These are phyloP conservation scores for Papilionanthe hybrid DNA, from an alignment of 116 monocot species.

Conservation along the genomic window DNA sequence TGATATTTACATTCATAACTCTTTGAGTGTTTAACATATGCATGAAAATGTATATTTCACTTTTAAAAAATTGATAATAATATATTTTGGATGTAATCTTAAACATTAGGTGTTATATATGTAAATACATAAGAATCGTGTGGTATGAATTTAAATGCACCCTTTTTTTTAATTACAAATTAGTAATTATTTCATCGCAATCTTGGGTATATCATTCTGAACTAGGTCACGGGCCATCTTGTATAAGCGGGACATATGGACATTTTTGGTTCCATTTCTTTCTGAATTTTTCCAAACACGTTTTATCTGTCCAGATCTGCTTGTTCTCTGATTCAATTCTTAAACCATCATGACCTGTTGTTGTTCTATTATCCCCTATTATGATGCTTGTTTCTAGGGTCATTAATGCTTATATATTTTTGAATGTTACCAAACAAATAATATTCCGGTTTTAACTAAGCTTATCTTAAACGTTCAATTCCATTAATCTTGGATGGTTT, in stretches of 20 bases:
- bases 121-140: too few species aligned
- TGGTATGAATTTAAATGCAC: too few species aligned
- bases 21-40: too few species aligned
- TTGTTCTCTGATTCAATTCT: background rate
- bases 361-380: constrained; percentile 2
- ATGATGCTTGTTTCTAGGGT: background rate
- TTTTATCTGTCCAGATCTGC: background rate
- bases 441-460: background rate
- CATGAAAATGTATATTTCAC: too few species aligned
- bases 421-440: background rate
- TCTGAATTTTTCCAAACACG: background rate
- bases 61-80: too few species aligned
- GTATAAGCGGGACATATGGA: background rate
- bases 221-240: background rate
- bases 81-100: too few species aligned
- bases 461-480: background rate
- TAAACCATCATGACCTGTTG: background rate
- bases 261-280: background rate
- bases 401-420: background rate
- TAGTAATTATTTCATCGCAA: background rate
- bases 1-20: too few species aligned
- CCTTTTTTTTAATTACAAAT: background rate
- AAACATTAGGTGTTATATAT: too few species aligned
- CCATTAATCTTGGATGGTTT: background rate
- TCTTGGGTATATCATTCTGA: background rate